phyloP scores from a whole-genome alignment of 371 early-diverging fungal genomes.

The Rhizopus delemar region DNA sequence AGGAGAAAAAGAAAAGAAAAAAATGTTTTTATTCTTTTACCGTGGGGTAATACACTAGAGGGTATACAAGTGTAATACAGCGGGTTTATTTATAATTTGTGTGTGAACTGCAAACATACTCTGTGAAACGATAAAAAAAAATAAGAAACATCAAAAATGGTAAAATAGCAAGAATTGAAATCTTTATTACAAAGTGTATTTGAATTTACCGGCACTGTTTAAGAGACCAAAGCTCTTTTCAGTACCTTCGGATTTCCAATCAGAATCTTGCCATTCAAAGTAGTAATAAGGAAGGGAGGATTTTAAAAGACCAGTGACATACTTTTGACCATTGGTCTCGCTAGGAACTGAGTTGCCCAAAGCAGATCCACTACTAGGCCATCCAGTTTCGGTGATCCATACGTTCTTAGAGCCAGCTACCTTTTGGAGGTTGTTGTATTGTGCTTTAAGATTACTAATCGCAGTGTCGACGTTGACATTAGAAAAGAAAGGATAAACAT shows the following conservation, averaged over 20 bases:
- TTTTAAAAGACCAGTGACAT: conserved; percentile 39
- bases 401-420: conserved; percentile 48
- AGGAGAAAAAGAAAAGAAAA: conserved; percentile 6
- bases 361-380: conserved; percentile 63
- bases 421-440: conserved; percentile 45
- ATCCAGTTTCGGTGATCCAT: conserved; percentile 65
- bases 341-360: conserved; percentile 52
- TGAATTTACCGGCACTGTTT: conserved; percentile 30
- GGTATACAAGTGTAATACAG: too few relatives aligned
- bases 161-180: too few relatives aligned
- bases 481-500: conserved; percentile 63
- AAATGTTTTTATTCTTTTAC: background rate
- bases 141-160: too few relatives aligned
- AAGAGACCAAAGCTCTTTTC: conserved; percentile 64
- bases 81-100: too few relatives aligned
- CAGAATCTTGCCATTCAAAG: conserved; percentile 63
- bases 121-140: too few relatives aligned
- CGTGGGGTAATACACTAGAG: background rate
- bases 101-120: too few relatives aligned
- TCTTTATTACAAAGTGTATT: conserved; percentile 13
- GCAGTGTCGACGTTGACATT: conserved; percentile 34
- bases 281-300: conserved; percentile 56
- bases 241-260: conserved; percentile 59
- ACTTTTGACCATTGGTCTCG: conserved; percentile 43
- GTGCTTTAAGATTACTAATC: conserved; percentile 28